Evolutionary conservation across 768 basidiomycete genomes (phyloP).

Genomic region (Phylloporus arenicola): DNA sequence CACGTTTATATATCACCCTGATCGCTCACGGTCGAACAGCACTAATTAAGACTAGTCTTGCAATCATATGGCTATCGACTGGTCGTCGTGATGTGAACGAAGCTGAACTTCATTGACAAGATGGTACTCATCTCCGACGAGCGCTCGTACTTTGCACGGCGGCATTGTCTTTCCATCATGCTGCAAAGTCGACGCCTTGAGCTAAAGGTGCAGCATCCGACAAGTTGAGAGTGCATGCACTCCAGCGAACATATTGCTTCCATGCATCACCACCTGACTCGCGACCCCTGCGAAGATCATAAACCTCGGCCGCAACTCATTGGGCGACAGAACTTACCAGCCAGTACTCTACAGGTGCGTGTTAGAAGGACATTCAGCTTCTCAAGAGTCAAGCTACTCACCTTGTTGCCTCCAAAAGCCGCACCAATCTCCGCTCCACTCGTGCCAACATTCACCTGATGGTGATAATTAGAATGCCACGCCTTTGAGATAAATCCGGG

Average conservation of each 20-base stretch:
- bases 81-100: constrained; percentile 24
- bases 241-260: constrained; percentile 95
- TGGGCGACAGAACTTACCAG: constrained; percentile 46
- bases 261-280: constrained; percentile 98
- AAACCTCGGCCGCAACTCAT: constrained; percentile 15
- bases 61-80: constrained; percentile 14
- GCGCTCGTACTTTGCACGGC: constrained; percentile 4
- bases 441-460: constrained; percentile 60
- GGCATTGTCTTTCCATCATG: constrained; percentile 27
- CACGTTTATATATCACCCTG: constrained; percentile 35
- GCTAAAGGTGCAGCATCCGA: constrained; percentile 85
- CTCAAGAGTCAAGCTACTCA: constrained; percentile 24
- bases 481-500: neutral
- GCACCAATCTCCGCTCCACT: constrained; percentile 75
- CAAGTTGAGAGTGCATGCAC: constrained; percentile 90
- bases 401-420: constrained; percentile 94
- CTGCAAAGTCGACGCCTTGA: constrained; percentile 83
- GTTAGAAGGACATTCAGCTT: constrained; percentile 12
- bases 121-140: constrained; percentile 8
- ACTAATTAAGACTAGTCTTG: constrained; percentile 22
- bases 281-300: constrained; percentile 60
- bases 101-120: constrained; percentile 15
- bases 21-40: constrained; percentile 24
- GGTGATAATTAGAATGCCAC: constrained; percentile 2
- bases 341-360: constrained; percentile 60